Base-by-base conservation (phyloP, 306 rosid species). In the Vicia villosa region DNA sequence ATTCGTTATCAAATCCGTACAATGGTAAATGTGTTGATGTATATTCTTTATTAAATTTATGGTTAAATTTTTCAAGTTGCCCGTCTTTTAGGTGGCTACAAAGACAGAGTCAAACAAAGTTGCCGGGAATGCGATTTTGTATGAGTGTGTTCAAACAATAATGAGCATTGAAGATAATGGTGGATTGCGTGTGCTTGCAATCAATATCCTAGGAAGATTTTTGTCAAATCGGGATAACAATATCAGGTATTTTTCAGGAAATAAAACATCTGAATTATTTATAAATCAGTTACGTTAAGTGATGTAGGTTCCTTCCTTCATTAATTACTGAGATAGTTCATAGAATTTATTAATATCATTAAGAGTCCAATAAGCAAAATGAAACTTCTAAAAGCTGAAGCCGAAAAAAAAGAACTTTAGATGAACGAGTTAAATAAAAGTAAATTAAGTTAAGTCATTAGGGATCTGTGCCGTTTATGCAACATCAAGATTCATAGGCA, bases 161-260 rank as follows among this genome's bases (percentile, higher is more conserved):
- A 94, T 94, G 99, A 87, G 97, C 76, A 87, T 94, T 50, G 97
- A 91, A 87, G 97, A 94, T 80, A 91, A 77, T 77, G 95, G 99
- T 60, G 99, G 99, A 79, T 83, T 94, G 64, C 97, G 99, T 10
- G 99, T 94, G 51, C 97, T 94, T 72, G 99, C 97, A 61, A 87
- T 94, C 81, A 94, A 94, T 80, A 94, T 91, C 79, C 80, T 94
- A 76, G 99, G 99, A 67, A 88, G 99, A 84, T 94, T 94, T 83
- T 89, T 94, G 83, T 91, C 99, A 30, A 94, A 94, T 62, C 92
- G 95, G 43, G 99, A 94, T 83, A 94, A 94, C 80, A 94, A 94
- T 82, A 94, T 91, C 87, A 94, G 99, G 99, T 94, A 58, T 72
- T 21, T 41, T 63, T 63, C 52, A 19, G 19, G 50, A 62, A 62